Evolutionary conservation across 1,284 basidiomycete species (phyloP).

Genomic region (Coriolopsis trogii): DNA sequence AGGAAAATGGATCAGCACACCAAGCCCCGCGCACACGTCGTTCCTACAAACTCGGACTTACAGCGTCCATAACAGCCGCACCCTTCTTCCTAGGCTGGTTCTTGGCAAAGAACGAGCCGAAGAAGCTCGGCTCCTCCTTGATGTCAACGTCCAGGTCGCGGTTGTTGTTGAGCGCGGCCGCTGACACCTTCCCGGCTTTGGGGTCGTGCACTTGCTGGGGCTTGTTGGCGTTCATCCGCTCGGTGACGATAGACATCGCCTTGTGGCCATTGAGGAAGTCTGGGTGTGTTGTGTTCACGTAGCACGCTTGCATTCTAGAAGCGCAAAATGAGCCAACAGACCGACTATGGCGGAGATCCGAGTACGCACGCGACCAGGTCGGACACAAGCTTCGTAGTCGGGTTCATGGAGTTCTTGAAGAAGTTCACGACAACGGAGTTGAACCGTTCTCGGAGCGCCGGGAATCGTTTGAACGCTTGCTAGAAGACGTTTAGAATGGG

Average conservation of each 20-base stretch:
- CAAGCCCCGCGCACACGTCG: too few relatives aligned
- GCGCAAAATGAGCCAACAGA: constrained; percentile 6
- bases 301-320: constrained; percentile 91
- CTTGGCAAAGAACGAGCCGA: constrained; percentile 90
- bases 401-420: constrained; percentile 92
- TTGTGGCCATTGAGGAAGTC: constrained; percentile 98
- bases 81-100: constrained; percentile 73
- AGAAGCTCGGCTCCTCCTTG: constrained; percentile 92
- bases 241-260: constrained; percentile 90
- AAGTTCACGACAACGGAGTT: constrained; percentile 94
- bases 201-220: constrained; percentile 58
- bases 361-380: constrained; percentile 84
- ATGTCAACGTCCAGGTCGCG: constrained; percentile 91
- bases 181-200: constrained; percentile 66
- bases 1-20: not conserved
- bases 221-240: constrained; percentile 82
- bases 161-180: constrained; percentile 83
- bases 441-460: constrained; percentile 92
- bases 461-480: constrained; percentile 96
- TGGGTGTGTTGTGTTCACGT: constrained; percentile 98
- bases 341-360: not conserved
- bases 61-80: constrained; percentile 81
- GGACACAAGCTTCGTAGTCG: constrained; percentile 92
- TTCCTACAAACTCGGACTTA: constrained; percentile 30
- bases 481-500: constrained; percentile 35